Base-by-base conservation (phyloP, 805 yeast genomes). In the Lachancea meyersii region DNA sequence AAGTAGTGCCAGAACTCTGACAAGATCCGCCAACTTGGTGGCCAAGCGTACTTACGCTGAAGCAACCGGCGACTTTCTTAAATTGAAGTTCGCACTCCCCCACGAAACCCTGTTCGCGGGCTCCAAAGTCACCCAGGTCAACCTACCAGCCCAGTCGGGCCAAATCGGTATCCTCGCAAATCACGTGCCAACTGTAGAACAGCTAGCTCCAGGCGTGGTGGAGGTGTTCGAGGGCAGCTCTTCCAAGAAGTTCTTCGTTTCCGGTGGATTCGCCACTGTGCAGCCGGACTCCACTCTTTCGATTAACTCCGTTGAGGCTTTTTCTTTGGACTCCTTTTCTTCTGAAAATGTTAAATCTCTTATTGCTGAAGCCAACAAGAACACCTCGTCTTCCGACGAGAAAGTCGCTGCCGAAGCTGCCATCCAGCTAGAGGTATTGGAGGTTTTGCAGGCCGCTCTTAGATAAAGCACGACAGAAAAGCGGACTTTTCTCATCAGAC, bases 181-280 rank as follows among this genome's bases (percentile, higher is more conserved):
- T 74, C 98, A 93, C 80, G 96, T 93, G 61, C 97, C 98, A 60
- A 79, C 85, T 59, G 87, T 91, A 52, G 97, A 93, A 73, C 95
- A 93, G 76, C 80, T 93, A 66, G 78, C 81, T 63, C 96, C 98
- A 57, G 98, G 98, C 69, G 76, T 93, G 49, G 83, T 93, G 59
- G 96, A 89, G 69, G 80, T 93, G 63, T 82, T 86, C 54, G 91
- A 86, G 68, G 76, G 79, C 61, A 68, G 83, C 44, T 68, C 83
- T 52, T 72, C 78, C 64, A 73, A 77, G 69, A 86, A 85, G 69
- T 91, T 69, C 75, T 93, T 91, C 58, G 88, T 91, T 53, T 79
- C 94, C 49, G 97, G 97, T 54, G 98, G 98, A 55, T 85, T 91
- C 61, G 97, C 96, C 48, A 79, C 95, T 45, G 95, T 93, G 53